Evolutionary conservation across 2,329 filamentous ascomycete genomes (phyloP).

Genomic region (Elsinoe necatrix): DNA sequence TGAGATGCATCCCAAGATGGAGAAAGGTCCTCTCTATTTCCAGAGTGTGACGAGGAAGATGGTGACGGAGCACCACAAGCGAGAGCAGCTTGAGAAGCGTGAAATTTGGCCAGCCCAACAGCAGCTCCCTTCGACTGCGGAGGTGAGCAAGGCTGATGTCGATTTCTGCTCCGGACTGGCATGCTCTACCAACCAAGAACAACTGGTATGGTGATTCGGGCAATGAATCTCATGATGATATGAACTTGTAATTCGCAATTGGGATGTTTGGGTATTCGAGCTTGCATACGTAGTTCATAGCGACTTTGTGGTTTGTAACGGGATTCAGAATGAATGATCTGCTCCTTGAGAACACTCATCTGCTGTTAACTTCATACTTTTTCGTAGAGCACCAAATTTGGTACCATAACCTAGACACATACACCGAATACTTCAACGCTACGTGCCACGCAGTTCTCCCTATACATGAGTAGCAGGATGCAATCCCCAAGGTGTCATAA

Average conservation of each 20-base stretch:
- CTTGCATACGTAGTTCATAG: not conserved
- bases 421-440: no score
- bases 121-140: conserved; percentile 4
- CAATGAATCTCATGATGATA: not conserved
- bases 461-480: not conserved
- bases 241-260: not conserved
- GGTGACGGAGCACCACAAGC: conserved; percentile 40
- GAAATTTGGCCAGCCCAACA: conserved; percentile 49
- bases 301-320: not conserved
- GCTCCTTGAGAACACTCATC: not conserved
- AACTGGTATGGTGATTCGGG: conserved; percentile 18
- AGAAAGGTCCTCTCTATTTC: conserved; percentile 49
- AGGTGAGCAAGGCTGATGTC: conserved; percentile 10
- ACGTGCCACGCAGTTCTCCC: not conserved
- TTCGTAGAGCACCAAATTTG: no score
- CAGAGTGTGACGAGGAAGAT: conserved; percentile 44
- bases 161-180: conserved; percentile 14
- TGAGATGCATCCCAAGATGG: conserved; percentile 51
- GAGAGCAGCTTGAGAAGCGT: conserved; percentile 36
- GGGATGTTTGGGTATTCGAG: not conserved
- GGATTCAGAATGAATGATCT: not conserved
- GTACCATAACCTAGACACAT: no score
- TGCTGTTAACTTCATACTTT: no score
- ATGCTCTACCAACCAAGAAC: conserved; percentile 13
- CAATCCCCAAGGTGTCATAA: not conserved